These are phyloP conservation scores for Asclepias syriaca DNA, from an alignment of 257 asterid species.

Conservation along the genomic window DNA sequence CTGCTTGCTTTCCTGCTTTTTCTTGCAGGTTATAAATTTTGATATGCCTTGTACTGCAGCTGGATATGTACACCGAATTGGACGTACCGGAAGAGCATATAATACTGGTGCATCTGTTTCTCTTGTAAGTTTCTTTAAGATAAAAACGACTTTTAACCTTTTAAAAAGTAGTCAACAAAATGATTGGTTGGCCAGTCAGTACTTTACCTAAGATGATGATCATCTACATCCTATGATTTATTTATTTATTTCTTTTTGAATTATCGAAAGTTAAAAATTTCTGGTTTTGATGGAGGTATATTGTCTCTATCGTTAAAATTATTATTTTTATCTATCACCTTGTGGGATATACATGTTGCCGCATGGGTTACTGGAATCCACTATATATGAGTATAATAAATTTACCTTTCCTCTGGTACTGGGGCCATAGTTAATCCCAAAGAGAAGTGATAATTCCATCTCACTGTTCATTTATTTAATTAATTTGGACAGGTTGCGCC, in stretches of 20 bases:
- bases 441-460: background rate
- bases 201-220: background rate
- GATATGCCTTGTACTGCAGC: constrained; percentile 85
- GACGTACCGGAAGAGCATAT: constrained; percentile 96
- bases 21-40: constrained; percentile 69
- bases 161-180: background rate
- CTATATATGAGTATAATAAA: background rate
- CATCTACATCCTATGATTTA: background rate
- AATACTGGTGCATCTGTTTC: constrained; percentile 94
- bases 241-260: background rate
- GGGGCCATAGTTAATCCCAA: background rate
- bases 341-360: background rate
- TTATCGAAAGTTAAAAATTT: background rate
- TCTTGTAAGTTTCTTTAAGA: constrained; percentile 52
- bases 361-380: background rate
- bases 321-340: background rate
- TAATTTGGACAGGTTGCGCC: constrained; percentile 52
- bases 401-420: background rate
- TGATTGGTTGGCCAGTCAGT: background rate
- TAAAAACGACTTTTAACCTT: background rate
- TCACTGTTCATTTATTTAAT: constrained; percentile 15
- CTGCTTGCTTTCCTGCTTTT: constrained; percentile 8
- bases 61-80: constrained; percentile 95
- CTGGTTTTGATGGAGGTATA: background rate
- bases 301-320: background rate